Base-by-base conservation (phyloP, 805 yeast species). In the Kodamaea neixiangensis region DNA sequence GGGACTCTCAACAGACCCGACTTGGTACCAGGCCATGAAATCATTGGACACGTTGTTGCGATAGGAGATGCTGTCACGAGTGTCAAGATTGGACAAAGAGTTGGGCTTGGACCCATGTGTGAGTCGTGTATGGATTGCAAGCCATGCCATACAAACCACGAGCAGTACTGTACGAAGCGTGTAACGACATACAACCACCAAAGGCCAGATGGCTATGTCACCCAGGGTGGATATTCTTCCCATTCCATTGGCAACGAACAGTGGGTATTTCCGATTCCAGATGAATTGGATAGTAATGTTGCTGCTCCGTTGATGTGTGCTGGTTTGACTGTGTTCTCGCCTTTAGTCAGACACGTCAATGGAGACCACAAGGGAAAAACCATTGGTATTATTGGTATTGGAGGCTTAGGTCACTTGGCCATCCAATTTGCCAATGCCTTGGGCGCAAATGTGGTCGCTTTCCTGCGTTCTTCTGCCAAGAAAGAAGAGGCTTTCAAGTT, bases 81-180 rank as follows among this genome's bases (percentile, higher is more conserved):
- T 48, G 76, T 68, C 69, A 79, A 75, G 61, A 64, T 84, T 17
- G 96, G 96, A 48, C 85, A 89, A 56, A 75, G 89, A 56, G 93
- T 86, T 21, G 96, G 93, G 46, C 78, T 87, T 46, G 96, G 96
- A 56, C 92, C 94, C 22, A 85, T 81, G 62, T 73, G 76, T 33
- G 72, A 70, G 51, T 72, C 87, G 33, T 87, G 94, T 72, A 66
- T 75, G 51, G 69, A 78, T 13, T 89, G 96, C 69, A 61, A 73
- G 45, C 75, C 82, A 60, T 89, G 82, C 59, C 39, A 57, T 11
- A 33, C 50, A 22, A 61, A 63, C 47, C 63, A 67, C 54, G 75
- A 75, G 52, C 69, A 67, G 41, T 81, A 80, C 72, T 87, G 96
- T 71, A 52, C 56, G 9, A 62, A 73, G 11, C 67, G 71, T 47